phyloP scores from a whole-genome alignment of 306 rosid species.

The Argentina anserina region DNA sequence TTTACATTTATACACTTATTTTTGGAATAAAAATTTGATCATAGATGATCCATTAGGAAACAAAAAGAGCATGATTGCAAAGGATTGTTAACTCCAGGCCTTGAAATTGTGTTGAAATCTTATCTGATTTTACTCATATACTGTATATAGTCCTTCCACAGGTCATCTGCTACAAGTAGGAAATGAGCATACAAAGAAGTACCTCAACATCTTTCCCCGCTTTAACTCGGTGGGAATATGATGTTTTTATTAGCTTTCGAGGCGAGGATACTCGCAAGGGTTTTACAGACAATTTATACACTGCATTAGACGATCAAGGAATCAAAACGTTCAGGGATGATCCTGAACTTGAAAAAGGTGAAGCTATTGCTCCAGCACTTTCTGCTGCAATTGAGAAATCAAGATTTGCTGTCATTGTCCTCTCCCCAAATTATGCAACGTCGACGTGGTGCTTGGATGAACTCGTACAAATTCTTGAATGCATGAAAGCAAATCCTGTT shows the following conservation, averaged over 20 bases:
- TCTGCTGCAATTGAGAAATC: neutral
- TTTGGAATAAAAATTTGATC: no score
- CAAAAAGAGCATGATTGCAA: no score
- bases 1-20: neutral
- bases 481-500: neutral
- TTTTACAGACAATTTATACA: neutral
- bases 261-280: neutral
- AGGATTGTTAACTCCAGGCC: neutral
- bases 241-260: neutral
- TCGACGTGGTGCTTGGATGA: constrained; percentile 24
- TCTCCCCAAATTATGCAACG: neutral
- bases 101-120: neutral
- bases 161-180: neutral
- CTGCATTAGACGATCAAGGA: neutral
- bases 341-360: neutral
- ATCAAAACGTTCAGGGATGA: neutral
- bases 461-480: constrained; percentile 1
- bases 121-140: neutral
- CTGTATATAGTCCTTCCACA: neutral
- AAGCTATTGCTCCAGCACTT: neutral
- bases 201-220: neutral
- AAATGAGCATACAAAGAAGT: neutral
- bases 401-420: neutral
- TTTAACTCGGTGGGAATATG: neutral
- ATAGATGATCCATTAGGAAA: no score